phyloP scores from a whole-genome alignment of 2,329 filamentous ascomycete species.

The Beauveria varroae region DNA sequence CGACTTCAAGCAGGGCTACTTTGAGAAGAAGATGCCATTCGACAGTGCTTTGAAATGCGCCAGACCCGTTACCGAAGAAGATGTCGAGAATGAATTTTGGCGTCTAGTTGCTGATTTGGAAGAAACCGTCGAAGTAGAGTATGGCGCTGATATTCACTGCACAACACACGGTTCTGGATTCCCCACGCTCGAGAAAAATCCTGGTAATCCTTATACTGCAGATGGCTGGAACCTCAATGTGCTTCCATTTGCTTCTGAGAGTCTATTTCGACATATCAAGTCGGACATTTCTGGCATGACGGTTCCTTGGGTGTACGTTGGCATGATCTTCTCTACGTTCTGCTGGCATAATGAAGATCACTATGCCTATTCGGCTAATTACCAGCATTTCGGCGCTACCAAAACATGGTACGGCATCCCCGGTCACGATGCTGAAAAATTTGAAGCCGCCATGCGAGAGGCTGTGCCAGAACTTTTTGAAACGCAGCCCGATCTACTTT shows the following conservation, averaged over 20 bases:
- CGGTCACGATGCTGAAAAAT: slow-evolving; percentile 85
- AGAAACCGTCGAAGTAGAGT: slow-evolving; percentile 95
- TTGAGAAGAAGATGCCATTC: slow-evolving; percentile 81
- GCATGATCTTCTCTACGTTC: slow-evolving; percentile 99
- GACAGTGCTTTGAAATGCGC: slow-evolving; percentile 77
- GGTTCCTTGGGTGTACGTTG: slow-evolving; percentile 96
- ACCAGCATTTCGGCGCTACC: slow-evolving; percentile 95
- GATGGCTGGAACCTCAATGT: slow-evolving; percentile 97
- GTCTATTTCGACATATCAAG: slow-evolving; percentile 94
- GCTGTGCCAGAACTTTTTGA: slow-evolving; percentile 95
- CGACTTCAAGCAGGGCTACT: slow-evolving; percentile 91
- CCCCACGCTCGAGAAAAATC: slow-evolving; percentile 86
- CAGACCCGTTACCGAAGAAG: slow-evolving; percentile 81
- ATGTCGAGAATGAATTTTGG: slow-evolving; percentile 97
- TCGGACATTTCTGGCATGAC: slow-evolving; percentile 99
- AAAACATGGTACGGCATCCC: slow-evolving; percentile 99
- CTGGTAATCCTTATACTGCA: slow-evolving; percentile 75
- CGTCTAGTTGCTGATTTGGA: slow-evolving; percentile 86
- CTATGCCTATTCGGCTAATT: slow-evolving; percentile 95
- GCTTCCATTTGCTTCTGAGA: slow-evolving; percentile 82
- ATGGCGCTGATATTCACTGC: slow-evolving; percentile 95
- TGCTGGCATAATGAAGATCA: slow-evolving; percentile 99
- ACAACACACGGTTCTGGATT: slow-evolving; percentile 97
- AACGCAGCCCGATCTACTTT: slow-evolving; percentile 90
- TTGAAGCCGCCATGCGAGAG: slow-evolving; percentile 90